Percentiles rank a stretch among this genome's conserved stretches.
phyloP scores from a whole-genome alignment of 305 asterid genomes.

The Striga hermonthica region DNA sequence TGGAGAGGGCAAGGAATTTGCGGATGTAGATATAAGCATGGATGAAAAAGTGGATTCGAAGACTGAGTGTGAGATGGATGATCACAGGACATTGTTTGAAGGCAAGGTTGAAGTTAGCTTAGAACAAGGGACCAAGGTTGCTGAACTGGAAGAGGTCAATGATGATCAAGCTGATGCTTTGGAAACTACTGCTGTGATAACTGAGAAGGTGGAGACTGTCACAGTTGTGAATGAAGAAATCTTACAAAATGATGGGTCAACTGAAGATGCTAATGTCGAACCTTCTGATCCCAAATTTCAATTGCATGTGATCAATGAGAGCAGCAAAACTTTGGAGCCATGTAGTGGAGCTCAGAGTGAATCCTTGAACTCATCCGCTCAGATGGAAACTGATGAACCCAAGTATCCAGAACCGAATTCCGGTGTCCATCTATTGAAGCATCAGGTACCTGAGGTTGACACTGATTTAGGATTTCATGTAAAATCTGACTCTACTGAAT shows the following conservation, averaged over 20 bases:
- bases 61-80: conserved; percentile 36
- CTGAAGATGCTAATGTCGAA: conserved; percentile 34
- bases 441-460: conserved; percentile 83
- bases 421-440: conserved; percentile 41
- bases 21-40: conserved; percentile 25
- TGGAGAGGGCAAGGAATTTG: conserved; percentile 29
- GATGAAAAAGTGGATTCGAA: conserved; percentile 31
- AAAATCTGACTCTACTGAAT: conserved; percentile 71
- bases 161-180: conserved; percentile 28
- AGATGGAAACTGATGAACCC: conserved; percentile 43
- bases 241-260: conserved; percentile 21
- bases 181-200: conserved; percentile 35
- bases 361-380: conserved; percentile 33
- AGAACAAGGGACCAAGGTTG: conserved; percentile 31
- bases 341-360: conserved; percentile 35
- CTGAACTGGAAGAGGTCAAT: conserved; percentile 38
- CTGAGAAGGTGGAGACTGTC: conserved; percentile 41
- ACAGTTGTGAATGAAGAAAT: conserved; percentile 9
- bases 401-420: conserved; percentile 37
- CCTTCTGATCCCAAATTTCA: conserved; percentile 29
- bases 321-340: conserved; percentile 28
- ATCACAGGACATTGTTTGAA: conserved; percentile 26
- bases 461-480: conserved; percentile 65
- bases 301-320: conserved; percentile 30
- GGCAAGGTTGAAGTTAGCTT: conserved; percentile 37